Conservation (phyloP, 805 yeast genomes). For the Debaryomyces maramus region DNA sequence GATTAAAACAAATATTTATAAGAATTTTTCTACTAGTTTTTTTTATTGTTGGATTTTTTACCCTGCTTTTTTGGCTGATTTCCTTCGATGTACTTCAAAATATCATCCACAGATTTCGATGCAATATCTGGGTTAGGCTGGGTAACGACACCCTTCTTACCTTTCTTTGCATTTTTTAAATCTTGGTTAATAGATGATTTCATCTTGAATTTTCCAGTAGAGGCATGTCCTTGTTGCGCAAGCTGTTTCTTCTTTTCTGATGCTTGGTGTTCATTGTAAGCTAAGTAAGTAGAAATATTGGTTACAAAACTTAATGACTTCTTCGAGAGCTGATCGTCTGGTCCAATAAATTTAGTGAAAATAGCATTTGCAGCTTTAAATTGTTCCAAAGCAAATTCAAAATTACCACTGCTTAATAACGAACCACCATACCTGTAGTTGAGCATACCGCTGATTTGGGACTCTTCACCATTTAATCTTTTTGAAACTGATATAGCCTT, state of each 20-base stretch:
- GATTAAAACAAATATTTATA: neutral
- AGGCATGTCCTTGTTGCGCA: conserved; percentile 16
- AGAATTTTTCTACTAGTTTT: conserved; percentile 1
- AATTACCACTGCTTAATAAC: conserved; percentile 51
- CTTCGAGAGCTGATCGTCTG: conserved; percentile 62
- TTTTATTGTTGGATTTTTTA: conserved; percentile 8
- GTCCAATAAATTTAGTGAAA: conserved; percentile 62
- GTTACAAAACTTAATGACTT: conserved; percentile 67
- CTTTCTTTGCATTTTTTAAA: conserved; percentile 13
- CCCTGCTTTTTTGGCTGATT: conserved; percentile 22
- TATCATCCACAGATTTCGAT: conserved; percentile 67
- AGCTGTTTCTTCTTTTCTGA: conserved; percentile 28
- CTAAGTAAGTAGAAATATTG: conserved; percentile 52
- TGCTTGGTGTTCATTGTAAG: conserved; percentile 42
- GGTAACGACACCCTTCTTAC: conserved; percentile 16
- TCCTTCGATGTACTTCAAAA: conserved; percentile 72
- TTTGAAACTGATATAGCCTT: conserved; percentile 53
- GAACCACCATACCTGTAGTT: conserved; percentile 58
- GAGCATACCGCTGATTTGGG: conserved; percentile 63
- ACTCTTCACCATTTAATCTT: conserved; percentile 53
- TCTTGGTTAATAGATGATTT: conserved; percentile 16
- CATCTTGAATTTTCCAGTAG: conserved; percentile 17
- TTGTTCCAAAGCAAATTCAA: conserved; percentile 55
- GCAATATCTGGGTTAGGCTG: conserved; percentile 56
- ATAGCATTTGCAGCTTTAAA: conserved; percentile 56